Evolutionary conservation across 176 grass and related monocot genomes (phyloP), one percentile per base, ranked within the genome.

Genomic region (Ananas comosus): DNA sequence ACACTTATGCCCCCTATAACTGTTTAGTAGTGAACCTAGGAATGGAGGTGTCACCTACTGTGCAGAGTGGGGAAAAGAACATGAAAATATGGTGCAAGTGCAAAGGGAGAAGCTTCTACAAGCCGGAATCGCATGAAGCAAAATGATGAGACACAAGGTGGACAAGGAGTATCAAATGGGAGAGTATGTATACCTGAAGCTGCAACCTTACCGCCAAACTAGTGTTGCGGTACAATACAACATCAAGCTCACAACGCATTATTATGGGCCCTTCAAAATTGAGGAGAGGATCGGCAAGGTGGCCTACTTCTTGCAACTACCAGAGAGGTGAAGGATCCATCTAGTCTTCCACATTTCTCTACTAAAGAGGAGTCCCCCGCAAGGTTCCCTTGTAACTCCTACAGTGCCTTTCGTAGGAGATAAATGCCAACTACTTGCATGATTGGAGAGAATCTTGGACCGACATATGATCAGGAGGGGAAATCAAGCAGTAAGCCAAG

Each of bases 161-260:
- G 70, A 72, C 0, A 72, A 50, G 25, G 11, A 19, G 25, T 57
- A 56, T 12, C 16, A 59, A 14, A 51, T 56, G 0, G 70, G 70
- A 16, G 70, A 72, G 3, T 53, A 23, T 9, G 70, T 72, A 2
- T 72, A 12, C 70, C 17, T 72, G 13, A 72, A 27, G 50, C 50
- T 72, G 3, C 49, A 72, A 28, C 70, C 70, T 2, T 72, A 72
- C 17, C 70, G 50, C 12, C 70, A 58, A 14, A 59, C 3, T 1
- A 56, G 0, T 6, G 48, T 61, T 1, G n/a, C 51, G 13, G 9
- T 72, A 2, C 56, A 11, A 12, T 28, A 42, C 13, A 13, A 53
- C 12, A 0, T 72, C 3, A 72, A 72, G 29, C 27, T 72, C 2
- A 28, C 13, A 13, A n/a, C 51, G 1, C 25, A 11, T 12, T 72